Percentiles rank a stretch among this genome's conserved stretches.
These are phyloP conservation scores for Cytospora chrysosperma DNA, from an alignment of 2,329 filamentous ascomycete genomes.

Conservation along the genomic window DNA sequence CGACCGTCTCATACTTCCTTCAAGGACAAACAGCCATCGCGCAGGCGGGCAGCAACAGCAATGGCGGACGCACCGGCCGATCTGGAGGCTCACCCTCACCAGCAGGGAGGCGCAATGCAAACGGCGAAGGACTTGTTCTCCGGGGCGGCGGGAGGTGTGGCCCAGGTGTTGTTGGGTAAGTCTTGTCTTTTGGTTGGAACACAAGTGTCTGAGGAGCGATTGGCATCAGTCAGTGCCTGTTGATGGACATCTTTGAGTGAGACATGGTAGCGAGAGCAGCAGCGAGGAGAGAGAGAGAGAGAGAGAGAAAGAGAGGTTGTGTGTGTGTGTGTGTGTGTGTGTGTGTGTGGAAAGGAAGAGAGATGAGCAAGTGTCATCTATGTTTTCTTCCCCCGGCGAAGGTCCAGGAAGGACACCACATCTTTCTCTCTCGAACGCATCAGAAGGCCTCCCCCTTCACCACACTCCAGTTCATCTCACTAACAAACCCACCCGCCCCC, in stretches of 20 bases:
- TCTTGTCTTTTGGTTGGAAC: not conserved
- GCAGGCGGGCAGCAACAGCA: slow-evolving; percentile 15
- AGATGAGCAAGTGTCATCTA: slow-evolving; percentile 8
- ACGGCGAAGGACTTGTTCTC: slow-evolving; percentile 88
- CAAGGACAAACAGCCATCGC: not conserved
- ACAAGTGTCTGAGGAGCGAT: not conserved
- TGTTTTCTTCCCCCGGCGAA: not conserved
- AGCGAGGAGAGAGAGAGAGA: not conserved
- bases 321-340: too few relatives aligned
- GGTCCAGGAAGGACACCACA: not conserved
- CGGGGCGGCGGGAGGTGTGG: slow-evolving; percentile 86
- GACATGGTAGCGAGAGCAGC: not conserved
- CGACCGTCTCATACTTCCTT: not conserved
- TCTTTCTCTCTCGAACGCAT: not conserved
- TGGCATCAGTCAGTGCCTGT: too few relatives aligned
- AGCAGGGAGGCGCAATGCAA: slow-evolving; percentile 45
- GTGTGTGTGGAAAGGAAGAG: too few relatives aligned
- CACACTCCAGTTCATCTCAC: not conserved
- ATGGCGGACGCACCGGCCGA: slow-evolving; percentile 40
- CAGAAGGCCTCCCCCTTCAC: too few relatives aligned
- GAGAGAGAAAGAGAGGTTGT: too few relatives aligned
- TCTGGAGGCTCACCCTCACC: slow-evolving; percentile 34
- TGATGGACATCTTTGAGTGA: not conserved
- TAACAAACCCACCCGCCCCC: slow-evolving; percentile 8
- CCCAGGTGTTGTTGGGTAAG: slow-evolving; percentile 90